Base-by-base conservation (phyloP, 352 stramenopile species). In the Globisporangium canariense region DNA sequence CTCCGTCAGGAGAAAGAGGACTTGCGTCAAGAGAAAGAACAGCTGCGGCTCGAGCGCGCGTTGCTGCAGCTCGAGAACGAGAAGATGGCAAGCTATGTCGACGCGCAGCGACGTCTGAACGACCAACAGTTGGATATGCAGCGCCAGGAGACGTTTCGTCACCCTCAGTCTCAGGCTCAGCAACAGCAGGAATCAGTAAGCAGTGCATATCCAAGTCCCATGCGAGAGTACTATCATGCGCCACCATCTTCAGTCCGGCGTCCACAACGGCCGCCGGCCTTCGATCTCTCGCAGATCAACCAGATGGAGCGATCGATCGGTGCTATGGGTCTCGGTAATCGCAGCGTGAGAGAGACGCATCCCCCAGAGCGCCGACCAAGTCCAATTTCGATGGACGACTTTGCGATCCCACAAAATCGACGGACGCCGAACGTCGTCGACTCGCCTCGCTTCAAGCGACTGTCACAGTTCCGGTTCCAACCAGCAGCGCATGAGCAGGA, bases 61-160 rank as follows among this genome's bases (percentile, higher is more conserved):
- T 62, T 88, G 32, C 64, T 91, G 55, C 82, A 91, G 59, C 65
- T 91, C 43, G 84, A 93, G 52, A 93, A 91, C 45, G 84, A 93
- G 65, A 81, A 81, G 45, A 86, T 90, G 76, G 73, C 74, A 8
- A 82, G 62, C 49, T 67, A 89, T 20, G 69, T 93, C 32, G 82
- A 91, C 40, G 70, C 78, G 0, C 79, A 92, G 58, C 75, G 81
- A 16, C 76, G 75, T 13, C 66, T 88, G 25, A 80, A 81, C 4
- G 83, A 88, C 40, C 74, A 88, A 55, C 74, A 86, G 20, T 63
- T 75, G 1, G 77, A 89, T 28, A 56, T 79, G n/a, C 69, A 82
- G 49, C 22, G 36, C 16, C 66, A 64, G 11, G 40, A 32, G 30
- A 40, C 46, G 4, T 47, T 34, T 18, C 68, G 51, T 2, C 74